Evolutionary conservation across 768 basidiomycete species (phyloP).

Genomic region (Pisolithus sp.): DNA sequence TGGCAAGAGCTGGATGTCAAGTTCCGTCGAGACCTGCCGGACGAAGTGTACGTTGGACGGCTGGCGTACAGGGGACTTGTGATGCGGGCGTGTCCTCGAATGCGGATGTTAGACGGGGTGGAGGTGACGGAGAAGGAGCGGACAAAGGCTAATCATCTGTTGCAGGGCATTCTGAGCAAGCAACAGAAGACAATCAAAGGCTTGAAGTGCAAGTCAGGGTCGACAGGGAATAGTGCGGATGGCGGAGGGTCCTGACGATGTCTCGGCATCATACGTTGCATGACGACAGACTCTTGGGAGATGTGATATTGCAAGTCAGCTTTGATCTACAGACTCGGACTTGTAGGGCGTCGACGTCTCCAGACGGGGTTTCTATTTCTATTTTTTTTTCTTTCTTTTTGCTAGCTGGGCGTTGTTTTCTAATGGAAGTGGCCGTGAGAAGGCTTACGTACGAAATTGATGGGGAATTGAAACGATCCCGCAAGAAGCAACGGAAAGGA

Average conservation of each 20-base stretch:
- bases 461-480: neutral
- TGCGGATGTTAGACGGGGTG: conserved; percentile 83
- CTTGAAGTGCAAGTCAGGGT: conserved; percentile 11
- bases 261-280: neutral
- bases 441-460: conserved; percentile 1
- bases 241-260: neutral
- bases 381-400: too few relatives aligned
- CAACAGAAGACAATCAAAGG: conserved; percentile 29
- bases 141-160: conserved; percentile 67
- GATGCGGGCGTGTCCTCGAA: conserved; percentile 62
- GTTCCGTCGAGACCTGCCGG: conserved; percentile 87
- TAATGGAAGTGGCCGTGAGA: too few relatives aligned
- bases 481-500: conserved; percentile 2
- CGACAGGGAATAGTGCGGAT: conserved; percentile 8
- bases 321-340: neutral
- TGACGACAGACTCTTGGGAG: neutral
- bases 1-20: conserved; percentile 81
- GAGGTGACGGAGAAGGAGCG: conserved; percentile 78
- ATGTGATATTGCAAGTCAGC: conserved; percentile 5
- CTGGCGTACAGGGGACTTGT: conserved; percentile 86
- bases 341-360: too few relatives aligned
- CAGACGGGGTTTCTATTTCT: neutral
- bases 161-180: conserved; percentile 48
- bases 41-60: conserved; percentile 80
- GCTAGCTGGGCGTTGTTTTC: too few relatives aligned